Conservation (phyloP, 1,139 yeast genomes). For the Kurtzmaniella quercitrusa region DNA sequence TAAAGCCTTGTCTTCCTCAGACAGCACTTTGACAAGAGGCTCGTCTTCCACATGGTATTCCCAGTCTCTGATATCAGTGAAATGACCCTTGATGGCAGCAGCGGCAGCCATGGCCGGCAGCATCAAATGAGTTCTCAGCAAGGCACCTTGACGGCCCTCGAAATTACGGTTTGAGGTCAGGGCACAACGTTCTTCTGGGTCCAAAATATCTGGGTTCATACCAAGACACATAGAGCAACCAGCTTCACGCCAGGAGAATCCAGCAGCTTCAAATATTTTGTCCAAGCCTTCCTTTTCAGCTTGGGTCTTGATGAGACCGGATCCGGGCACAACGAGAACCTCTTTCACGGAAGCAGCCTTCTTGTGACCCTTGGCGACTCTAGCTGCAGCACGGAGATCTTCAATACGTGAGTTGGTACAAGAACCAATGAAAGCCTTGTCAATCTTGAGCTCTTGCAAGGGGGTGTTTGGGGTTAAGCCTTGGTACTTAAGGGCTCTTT, state of each 20-base stretch:
- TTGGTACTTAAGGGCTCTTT: constrained; percentile 87
- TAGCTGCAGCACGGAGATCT: constrained; percentile 93
- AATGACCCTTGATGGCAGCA: constrained; percentile 89
- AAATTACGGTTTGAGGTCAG: constrained; percentile 98
- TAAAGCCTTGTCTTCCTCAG: constrained; percentile 52
- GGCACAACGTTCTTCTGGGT: constrained; percentile 96
- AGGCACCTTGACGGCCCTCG: constrained; percentile 98
- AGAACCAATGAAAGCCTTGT: constrained; percentile 95
- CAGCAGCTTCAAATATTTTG: constrained; percentile 85
- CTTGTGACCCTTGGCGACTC: constrained; percentile 85
- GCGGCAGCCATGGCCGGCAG: constrained; percentile 99
- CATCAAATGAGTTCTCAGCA: constrained; percentile 94
- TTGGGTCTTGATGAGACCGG: constrained; percentile 87
- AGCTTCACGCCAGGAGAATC: constrained; percentile 98
- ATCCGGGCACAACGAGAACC: constrained; percentile 94
- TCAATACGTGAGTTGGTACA: constrained; percentile 98
- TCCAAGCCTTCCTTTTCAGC: constrained; percentile 95
- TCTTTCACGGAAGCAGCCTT: constrained; percentile 77
- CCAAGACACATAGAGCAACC: constrained; percentile 99
- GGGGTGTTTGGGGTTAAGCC: constrained; percentile 85
- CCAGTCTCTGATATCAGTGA: constrained; percentile 84
- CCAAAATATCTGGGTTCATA: constrained; percentile 96
- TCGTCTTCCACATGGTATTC: constrained; percentile 57
- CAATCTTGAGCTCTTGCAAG: constrained; percentile 65
- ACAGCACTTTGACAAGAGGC: constrained; percentile 54